phyloP scores from a whole-genome alignment of 805 yeast genomes.

The Hanseniaspora jakobsenii region DNA sequence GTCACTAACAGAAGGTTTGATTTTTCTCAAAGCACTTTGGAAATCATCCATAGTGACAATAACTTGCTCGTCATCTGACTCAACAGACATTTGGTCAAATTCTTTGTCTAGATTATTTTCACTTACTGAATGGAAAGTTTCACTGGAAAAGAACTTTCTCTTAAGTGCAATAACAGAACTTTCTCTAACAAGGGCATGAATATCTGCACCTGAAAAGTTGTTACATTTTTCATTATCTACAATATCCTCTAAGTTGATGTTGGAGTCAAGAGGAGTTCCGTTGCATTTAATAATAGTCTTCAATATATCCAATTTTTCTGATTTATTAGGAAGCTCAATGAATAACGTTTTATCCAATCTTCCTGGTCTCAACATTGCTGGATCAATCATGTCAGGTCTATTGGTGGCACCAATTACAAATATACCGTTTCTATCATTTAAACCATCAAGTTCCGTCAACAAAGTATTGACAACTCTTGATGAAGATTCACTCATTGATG shows the following conservation, averaged over 20 bases:
- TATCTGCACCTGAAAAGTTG: slow-evolving; percentile 92
- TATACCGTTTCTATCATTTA: slow-evolving; percentile 83
- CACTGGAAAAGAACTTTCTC: slow-evolving; percentile 49
- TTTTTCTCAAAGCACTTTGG: slow-evolving; percentile 52
- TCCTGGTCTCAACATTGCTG: slow-evolving; percentile 96
- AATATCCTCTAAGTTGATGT: slow-evolving; percentile 49
- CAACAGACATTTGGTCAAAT: slow-evolving; percentile 30
- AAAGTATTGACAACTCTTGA: slow-evolving; percentile 90
- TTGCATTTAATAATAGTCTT: slow-evolving; percentile 59
- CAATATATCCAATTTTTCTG: slow-evolving; percentile 72
- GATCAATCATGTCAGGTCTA: slow-evolving; percentile 95
- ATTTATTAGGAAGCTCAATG: slow-evolving; percentile 73
- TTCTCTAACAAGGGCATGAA: slow-evolving; percentile 81
- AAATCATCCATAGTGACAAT: slow-evolving; percentile 59
- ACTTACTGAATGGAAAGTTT: slow-evolving; percentile 33
- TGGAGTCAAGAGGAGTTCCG: slow-evolving; percentile 57
- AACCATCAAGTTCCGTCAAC: slow-evolving; percentile 87
- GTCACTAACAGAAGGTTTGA: slow-evolving; percentile 86
- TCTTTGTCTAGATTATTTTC: slow-evolving; percentile 37
- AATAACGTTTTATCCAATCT: slow-evolving; percentile 85
- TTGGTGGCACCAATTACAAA: slow-evolving; percentile 95
- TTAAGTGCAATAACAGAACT: slow-evolving; percentile 86
- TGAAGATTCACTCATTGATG: slow-evolving; percentile 75
- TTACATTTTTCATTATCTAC: slow-evolving; percentile 71
- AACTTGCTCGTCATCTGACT: slow-evolving; percentile 30